These are phyloP conservation scores for Parmelia sp. DNA, from an alignment of 495 filamentous ascomycete genomes.

Conservation along the genomic window DNA sequence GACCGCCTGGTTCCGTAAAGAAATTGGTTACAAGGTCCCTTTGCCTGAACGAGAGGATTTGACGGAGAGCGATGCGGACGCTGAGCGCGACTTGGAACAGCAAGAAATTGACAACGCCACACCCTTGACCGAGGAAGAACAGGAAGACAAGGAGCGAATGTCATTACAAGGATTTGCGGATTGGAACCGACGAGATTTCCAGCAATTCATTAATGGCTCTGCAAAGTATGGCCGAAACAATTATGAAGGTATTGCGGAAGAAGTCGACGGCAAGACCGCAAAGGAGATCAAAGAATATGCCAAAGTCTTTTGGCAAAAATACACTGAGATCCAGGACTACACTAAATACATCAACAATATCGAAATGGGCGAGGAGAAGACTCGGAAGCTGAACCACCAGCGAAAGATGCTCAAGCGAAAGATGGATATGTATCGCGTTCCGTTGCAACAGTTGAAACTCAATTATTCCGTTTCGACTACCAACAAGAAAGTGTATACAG, in stretches of 20 bases:
- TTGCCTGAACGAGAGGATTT: slow-evolving; percentile 80
- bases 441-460: slow-evolving; percentile 94
- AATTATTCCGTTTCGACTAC: slow-evolving; percentile 98
- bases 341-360: slow-evolving; percentile 80
- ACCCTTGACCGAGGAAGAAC: slow-evolving; percentile 83
- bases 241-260: slow-evolving; percentile 75
- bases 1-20: slow-evolving; percentile 90
- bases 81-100: slow-evolving; percentile 82
- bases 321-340: slow-evolving; percentile 81
- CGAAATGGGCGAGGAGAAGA: slow-evolving; percentile 84
- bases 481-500: slow-evolving; percentile 99
- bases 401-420: slow-evolving; percentile 92
- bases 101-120: slow-evolving; percentile 86
- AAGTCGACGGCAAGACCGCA: slow-evolving; percentile 84
- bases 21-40: slow-evolving; percentile 87
- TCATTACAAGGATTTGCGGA: slow-evolving; percentile 80
- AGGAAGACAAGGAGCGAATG: slow-evolving; percentile 71
- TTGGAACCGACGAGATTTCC: slow-evolving; percentile 97
- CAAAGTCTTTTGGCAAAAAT: slow-evolving; percentile 89
- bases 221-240: slow-evolving; percentile 84
- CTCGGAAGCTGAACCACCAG: slow-evolving; percentile 82
- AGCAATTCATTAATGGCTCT: slow-evolving; percentile 92
- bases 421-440: slow-evolving; percentile 90
- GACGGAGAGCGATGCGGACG: slow-evolving; percentile 73
- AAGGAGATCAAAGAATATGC: slow-evolving; percentile 85